phyloP scores from a whole-genome alignment of 2,329 filamentous ascomycete species.

The Pestalotiopsis sp. region DNA sequence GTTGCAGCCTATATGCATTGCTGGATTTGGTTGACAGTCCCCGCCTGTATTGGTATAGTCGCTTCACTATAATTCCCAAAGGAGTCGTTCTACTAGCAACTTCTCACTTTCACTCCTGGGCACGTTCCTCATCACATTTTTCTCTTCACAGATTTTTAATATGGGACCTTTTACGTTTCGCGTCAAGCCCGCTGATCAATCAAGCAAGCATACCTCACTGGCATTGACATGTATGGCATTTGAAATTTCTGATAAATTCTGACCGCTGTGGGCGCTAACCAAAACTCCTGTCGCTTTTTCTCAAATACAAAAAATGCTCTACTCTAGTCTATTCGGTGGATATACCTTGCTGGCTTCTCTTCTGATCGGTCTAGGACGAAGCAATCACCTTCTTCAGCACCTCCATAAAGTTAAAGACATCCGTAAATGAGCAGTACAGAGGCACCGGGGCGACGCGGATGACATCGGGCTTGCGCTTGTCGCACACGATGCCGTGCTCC shows the following conservation, averaged over 20 bases:
- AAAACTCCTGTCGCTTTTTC: neutral
- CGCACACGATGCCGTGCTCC: conserved; percentile 70
- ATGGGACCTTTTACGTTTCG: neutral
- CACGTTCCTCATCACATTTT: neutral
- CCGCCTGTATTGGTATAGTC: neutral
- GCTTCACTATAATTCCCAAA: neutral
- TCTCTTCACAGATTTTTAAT: neutral
- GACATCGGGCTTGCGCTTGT: conserved; percentile 84
- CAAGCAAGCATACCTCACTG: neutral
- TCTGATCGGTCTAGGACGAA: neutral
- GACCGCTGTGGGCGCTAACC: neutral
- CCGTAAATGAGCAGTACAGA: conserved; percentile 78
- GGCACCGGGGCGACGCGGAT: conserved; percentile 82
- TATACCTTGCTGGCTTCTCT: too few relatives aligned
- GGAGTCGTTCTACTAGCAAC: neutral
- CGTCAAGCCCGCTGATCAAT: neutral
- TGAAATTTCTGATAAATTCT: neutral
- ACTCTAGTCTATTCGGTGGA: neutral
- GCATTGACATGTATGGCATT: neutral
- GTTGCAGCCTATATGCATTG: neutral
- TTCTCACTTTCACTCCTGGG: neutral
- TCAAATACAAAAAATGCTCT: neutral
- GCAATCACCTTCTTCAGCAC: conserved; percentile 30
- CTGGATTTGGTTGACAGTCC: neutral
- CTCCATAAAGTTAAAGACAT: conserved; percentile 59